phyloP scores from a whole-genome alignment of 78 protist genomes.

The Creolimax fragrantissima region DNA sequence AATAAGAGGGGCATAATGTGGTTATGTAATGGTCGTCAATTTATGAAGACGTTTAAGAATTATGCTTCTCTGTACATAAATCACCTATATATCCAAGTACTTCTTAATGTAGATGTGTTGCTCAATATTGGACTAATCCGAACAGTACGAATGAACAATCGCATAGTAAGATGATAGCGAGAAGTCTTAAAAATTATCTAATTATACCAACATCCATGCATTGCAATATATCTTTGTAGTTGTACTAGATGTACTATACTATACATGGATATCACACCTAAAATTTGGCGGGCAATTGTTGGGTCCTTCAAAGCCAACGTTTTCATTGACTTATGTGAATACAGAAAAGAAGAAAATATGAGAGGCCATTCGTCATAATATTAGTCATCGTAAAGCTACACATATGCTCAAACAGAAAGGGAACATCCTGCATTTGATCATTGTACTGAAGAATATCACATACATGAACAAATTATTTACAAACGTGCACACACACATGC shows the following conservation, averaged over 20 bases:
- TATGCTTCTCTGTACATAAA: no score
- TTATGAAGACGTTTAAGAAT: no score
- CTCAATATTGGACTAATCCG: no score
- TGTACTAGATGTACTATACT: not conserved
- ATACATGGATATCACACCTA: not conserved
- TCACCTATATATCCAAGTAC: no score
- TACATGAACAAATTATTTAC: not conserved
- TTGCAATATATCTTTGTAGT: not conserved
- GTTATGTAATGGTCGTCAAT: no score
- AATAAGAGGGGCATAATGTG: no score
- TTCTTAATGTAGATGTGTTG: no score
- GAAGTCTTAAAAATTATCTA: not conserved
- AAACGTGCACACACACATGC: not conserved
- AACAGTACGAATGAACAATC: not conserved
- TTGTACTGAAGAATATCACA: not conserved
- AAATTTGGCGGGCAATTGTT: not conserved
- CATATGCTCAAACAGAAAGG: not conserved
- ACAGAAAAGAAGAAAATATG: not conserved
- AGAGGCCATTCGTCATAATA: not conserved
- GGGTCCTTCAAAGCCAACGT: not conserved
- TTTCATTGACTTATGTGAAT: not conserved
- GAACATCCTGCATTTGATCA: not conserved
- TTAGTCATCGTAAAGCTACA: not conserved
- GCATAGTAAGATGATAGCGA: not conserved
- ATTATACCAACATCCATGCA: not conserved